Evolutionary conservation across 2,329 filamentous ascomycete species (phyloP), one percentile per base, ranked within the genome.

Genomic region (Samsoniella hepiali): DNA sequence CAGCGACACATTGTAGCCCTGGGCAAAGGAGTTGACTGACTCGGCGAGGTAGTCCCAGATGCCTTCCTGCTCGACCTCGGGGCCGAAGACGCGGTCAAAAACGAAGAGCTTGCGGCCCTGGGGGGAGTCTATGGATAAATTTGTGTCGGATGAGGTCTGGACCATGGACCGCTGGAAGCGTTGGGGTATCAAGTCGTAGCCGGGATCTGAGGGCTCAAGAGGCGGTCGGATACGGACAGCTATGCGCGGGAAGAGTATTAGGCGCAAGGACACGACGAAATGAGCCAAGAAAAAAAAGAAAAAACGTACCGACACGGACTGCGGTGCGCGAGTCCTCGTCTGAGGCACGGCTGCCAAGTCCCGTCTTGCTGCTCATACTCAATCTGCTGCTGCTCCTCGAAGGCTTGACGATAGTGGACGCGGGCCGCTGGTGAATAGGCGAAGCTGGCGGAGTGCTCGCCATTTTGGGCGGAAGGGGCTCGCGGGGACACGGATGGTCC

Each of bases 1-100:
- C 57, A 99, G 87, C 3, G 95, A 99, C 64, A 99, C 95, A 85
- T 99, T 99, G 84, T 98, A 99, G 62, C 95, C 95, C 73, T 97
- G 92, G 1, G 95, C 81, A 70, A 99, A 99, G 2, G 93, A 91
- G 69, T 83, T 87, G 69, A 98, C 90, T 70, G 93, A 96, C 69
- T 99, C 95, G 66, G 87, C 87, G 56, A 99, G 81, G 72, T 99
- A 99, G 54, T 97, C 91, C 91, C 94, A 99, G 54, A 99, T 80
- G 54, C 93, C 94, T 68, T 95, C 90, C 75, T 99, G 95, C 65
- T 86, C 84, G 8, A 93, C 83, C 2, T 95, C 89, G 69, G 93
- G 88, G 38, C 88, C 84, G 72, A 99, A 99, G 5, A 99, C 93
- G 66, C 93, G 89, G 77, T 99, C 95, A 73, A 99, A 99, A 27